Conservation (phyloP, 805 yeast genomes). For the Candida maesae region DNA sequence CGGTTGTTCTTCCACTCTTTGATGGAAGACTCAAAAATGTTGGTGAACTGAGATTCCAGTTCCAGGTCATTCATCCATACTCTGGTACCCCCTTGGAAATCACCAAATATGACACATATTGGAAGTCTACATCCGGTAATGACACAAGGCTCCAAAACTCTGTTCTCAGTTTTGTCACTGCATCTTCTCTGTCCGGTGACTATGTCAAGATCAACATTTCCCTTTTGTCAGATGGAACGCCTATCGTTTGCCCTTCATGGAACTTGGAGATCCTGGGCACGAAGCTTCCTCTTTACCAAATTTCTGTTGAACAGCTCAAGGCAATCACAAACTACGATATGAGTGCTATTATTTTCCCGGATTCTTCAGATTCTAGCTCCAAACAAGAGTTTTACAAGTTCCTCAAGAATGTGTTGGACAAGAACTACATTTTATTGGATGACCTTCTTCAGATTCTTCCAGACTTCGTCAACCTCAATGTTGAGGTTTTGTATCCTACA, state of each 20-base stretch:
- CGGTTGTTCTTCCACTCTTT: slow-evolving; percentile 62
- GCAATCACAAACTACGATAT: slow-evolving; percentile 28
- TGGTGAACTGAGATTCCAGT: slow-evolving; percentile 75
- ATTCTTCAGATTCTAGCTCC: slow-evolving; percentile 1
- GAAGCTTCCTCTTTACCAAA: slow-evolving; percentile 55
- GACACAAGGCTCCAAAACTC: slow-evolving; percentile 23
- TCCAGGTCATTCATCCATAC: slow-evolving; percentile 86
- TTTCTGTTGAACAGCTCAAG: slow-evolving; percentile 36
- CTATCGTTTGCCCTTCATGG: slow-evolving; percentile 74
- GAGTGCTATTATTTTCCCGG: slow-evolving; percentile 16
- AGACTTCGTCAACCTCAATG: slow-evolving; percentile 57
- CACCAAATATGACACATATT: slow-evolving; percentile 90
- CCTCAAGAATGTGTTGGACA: slow-evolving; percentile 42
- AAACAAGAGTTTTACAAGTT: slow-evolving; percentile 20
- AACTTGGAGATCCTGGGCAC: slow-evolving; percentile 48
- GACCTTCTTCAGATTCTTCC: slow-evolving; percentile 55
- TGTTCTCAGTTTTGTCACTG: slow-evolving; percentile 74
- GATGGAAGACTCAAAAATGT: slow-evolving; percentile 78
- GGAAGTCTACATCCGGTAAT: slow-evolving; percentile 81
- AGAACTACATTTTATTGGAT: slow-evolving; percentile 56
- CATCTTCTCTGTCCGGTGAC: slow-evolving; percentile 83
- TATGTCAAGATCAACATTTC: slow-evolving; percentile 70
- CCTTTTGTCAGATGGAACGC: slow-evolving; percentile 76
- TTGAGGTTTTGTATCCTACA: slow-evolving; percentile 79
- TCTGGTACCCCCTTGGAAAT: slow-evolving; percentile 80